Evolutionary conservation across 176 grass and related monocot species (phyloP).

Genomic region (Alopecurus myosuroides): DNA sequence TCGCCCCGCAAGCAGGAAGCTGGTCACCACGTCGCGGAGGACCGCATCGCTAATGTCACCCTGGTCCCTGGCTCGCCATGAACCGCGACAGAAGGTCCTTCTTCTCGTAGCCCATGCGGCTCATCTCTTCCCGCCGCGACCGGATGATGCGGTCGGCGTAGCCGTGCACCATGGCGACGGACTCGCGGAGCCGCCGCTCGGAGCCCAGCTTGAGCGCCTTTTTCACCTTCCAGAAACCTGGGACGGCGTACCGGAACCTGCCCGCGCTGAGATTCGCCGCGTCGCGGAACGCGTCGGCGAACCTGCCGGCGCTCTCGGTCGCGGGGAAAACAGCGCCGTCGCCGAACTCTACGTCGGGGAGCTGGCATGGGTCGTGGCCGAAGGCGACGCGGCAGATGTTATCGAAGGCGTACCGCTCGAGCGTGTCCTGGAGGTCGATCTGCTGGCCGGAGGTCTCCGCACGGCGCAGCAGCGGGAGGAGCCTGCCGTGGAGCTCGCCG

Average conservation of each 20-base stretch:
- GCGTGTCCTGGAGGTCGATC: neutral
- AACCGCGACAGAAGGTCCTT: neutral
- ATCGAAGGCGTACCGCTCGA: neutral
- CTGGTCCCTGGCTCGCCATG: no score
- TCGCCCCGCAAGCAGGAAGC: no score
- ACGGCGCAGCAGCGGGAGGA: neutral
- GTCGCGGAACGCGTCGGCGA: neutral
- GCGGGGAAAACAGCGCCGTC: neutral
- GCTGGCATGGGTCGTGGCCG: neutral
- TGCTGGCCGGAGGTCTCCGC: neutral
- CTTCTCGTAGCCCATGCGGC: neutral
- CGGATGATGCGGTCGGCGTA: neutral
- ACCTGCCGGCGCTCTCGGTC: neutral
- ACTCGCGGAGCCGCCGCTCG: neutral
- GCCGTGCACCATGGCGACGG: neutral
- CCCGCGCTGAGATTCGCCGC: neutral
- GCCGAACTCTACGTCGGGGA: neutral
- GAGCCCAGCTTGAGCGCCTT: neutral
- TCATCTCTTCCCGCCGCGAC: neutral
- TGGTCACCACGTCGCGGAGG: no score
- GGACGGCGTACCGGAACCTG: neutral
- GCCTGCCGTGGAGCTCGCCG: neutral
- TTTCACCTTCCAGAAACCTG: neutral
- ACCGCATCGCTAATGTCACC: no score
- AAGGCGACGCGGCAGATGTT: conserved; percentile 3